phyloP scores from a whole-genome alignment of 352 stramenopile species.

The Saprolegnia parasitica region DNA sequence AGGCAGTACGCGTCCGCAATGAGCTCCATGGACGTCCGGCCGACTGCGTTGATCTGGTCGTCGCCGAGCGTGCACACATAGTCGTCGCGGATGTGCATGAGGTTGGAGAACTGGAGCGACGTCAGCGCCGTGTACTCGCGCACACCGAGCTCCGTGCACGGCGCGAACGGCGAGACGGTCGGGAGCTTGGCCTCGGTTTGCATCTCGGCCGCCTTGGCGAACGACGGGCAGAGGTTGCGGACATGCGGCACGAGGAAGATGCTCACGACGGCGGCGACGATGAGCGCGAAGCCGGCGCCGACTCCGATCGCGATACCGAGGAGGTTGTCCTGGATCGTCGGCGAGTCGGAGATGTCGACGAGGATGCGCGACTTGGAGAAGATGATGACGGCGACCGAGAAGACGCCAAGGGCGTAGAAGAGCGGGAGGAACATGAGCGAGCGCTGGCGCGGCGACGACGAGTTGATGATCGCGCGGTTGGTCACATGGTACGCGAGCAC shows the following conservation, averaged over 20 bases:
- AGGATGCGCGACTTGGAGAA: conserved; percentile 38
- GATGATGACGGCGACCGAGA: conserved; percentile 45
- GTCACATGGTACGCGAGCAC: conserved; percentile 53
- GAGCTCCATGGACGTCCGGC: conserved; percentile 3
- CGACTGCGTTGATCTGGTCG: conserved; percentile 10
- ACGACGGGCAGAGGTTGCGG: conserved; percentile 30
- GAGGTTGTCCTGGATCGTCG: conserved; percentile 2
- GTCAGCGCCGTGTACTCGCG: conserved; percentile 10
- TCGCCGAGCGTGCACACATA: conserved; percentile 36
- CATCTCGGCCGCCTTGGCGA: conserved; percentile 7
- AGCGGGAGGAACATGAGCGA: conserved; percentile 43
- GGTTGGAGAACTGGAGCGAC: conserved; percentile 4
- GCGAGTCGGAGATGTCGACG: not conserved
- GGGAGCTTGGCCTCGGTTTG: conserved; percentile 15
- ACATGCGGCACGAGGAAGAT: conserved; percentile 35
- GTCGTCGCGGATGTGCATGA: conserved; percentile 28
- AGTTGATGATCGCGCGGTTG: conserved; percentile 44
- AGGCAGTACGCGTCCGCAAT: conserved; percentile 30
- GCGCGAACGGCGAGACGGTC: conserved; percentile 2
- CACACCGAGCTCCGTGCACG: conserved; percentile 2
- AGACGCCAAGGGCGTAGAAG: conserved; percentile 45
- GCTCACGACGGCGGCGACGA: conserved; percentile 20
- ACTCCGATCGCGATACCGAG: conserved; percentile 14
- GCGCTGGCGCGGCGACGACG: conserved; percentile 33
- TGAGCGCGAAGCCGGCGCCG: not conserved